Base-by-base conservation (phyloP, 2,329 filamentous ascomycete genomes). In the Aspergillus sp. region DNA sequence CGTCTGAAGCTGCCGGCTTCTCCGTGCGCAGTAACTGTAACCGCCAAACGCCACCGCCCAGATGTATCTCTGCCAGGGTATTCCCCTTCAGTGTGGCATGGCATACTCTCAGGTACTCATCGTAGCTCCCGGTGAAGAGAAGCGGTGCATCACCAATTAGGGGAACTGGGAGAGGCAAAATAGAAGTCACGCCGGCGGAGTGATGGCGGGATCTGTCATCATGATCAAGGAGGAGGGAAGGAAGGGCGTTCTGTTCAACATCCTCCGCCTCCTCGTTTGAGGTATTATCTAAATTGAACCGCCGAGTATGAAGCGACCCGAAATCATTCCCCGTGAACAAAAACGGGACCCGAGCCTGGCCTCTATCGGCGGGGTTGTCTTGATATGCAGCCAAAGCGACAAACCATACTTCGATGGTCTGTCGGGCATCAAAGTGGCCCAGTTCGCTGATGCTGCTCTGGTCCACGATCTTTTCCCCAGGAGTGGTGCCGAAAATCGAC, bases 61-160 rank as follows among this genome's bases (percentile, higher is more conserved):
- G 69, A 32, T 81, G 69, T 32, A 69, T 47, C 38, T 86, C 77
- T 0, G 75, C 70, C 4, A 86, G 68, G 2, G 80, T 60, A 19
- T 66, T 66, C 4, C 65, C 60, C 11, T 63, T 36, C 4, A 48
- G 46, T 4, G 43, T 53, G 15, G 47, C 47, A 39, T 57, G 52
- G 30, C 68, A 66, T 2, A 94, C 66, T 8, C 89, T 75, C 12
- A 96, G 66, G 39, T 71, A 68, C 47, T 96, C 88, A 48, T 96
- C 91, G 51, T 96, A 98, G 52, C 85, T 93, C 3, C 91, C 91
- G 0, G 88, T 95, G 2, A 94, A 50, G 2, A 93, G 58, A 4
- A 91, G 51, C 3, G 69, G 66, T 1, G 68, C 66, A 3, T 64
- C 63, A 6, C 70, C 63, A 6, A 53, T 44, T 4, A 51, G 26